Conservation (phyloP, 1,139 yeast species). For the Candida glucosophila region DNA sequence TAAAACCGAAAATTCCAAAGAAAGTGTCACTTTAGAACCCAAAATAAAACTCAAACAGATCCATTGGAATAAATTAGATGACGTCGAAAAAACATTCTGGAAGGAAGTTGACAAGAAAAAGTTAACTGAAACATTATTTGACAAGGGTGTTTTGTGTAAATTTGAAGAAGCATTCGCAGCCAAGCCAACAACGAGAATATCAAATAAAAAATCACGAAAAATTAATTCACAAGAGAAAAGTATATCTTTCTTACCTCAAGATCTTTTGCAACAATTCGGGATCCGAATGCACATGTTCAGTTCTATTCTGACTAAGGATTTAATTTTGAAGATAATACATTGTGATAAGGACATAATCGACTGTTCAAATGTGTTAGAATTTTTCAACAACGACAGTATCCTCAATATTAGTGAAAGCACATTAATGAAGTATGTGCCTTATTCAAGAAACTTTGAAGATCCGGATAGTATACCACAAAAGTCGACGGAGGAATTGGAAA, state of each 20-base stretch:
- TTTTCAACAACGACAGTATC: slow-evolving; percentile 66
- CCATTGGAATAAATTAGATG: slow-evolving; percentile 86
- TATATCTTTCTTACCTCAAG: slow-evolving; percentile 63
- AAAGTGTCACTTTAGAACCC: slow-evolving; percentile 32
- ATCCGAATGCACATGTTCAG: slow-evolving; percentile 83
- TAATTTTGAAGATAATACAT: slow-evolving; percentile 55
- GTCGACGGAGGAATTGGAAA: slow-evolving; percentile 56
- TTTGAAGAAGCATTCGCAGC: slow-evolving; percentile 75
- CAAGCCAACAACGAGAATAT: slow-evolving; percentile 35
- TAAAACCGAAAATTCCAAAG: not conserved
- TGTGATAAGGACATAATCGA: slow-evolving; percentile 67
- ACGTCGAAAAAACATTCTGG: slow-evolving; percentile 78
- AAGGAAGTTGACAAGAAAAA: slow-evolving; percentile 40
- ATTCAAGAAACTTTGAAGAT: slow-evolving; percentile 43
- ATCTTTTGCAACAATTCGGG: slow-evolving; percentile 79
- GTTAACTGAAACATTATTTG: slow-evolving; percentile 46
- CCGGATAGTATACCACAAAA: slow-evolving; percentile 38
- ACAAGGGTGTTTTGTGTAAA: slow-evolving; percentile 69
- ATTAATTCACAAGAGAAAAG: slow-evolving; percentile 6
- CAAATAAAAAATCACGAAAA: slow-evolving; percentile 24
- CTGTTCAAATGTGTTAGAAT: slow-evolving; percentile 70
- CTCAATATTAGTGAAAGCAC: slow-evolving; percentile 63
- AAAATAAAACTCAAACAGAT: slow-evolving; percentile 72
- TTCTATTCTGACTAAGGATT: slow-evolving; percentile 48
- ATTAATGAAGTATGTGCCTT: slow-evolving; percentile 64